Conservation (phyloP, 257 asterid genomes). For the Solanum bulbocastanum region DNA sequence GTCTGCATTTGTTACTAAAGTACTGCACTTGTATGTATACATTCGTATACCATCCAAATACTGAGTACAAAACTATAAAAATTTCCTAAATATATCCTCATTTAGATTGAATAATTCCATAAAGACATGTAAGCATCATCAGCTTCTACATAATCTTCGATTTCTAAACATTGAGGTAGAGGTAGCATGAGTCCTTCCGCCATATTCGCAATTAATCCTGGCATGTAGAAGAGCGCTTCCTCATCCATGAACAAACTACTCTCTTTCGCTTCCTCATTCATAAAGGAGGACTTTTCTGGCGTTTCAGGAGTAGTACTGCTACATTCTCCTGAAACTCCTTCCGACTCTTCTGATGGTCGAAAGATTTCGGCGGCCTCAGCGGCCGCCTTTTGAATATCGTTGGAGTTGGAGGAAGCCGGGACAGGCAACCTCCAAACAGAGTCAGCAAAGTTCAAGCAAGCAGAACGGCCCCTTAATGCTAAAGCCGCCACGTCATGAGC, state of each 20-base stretch:
- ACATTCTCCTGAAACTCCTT: neutral
- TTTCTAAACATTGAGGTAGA: conserved; percentile 17
- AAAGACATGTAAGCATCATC: neutral
- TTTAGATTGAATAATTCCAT: neutral
- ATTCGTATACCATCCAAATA: neutral
- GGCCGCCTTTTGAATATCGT: conserved; percentile 49
- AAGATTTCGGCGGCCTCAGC: conserved; percentile 43
- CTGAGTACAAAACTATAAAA: neutral
- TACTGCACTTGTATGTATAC: neutral
- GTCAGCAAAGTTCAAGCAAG: conserved; percentile 57
- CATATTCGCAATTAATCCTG: conserved; percentile 28
- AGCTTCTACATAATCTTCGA: conserved; percentile 1
- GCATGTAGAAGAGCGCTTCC: conserved; percentile 34
- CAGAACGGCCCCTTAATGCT: conserved; percentile 47
- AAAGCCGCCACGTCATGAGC: conserved; percentile 68
- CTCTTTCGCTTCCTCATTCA: neutral
- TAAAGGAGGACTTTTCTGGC: neutral
- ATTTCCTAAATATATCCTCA: neutral
- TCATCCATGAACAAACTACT: conserved; percentile 22
- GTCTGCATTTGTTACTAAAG: neutral
- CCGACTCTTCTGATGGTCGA: conserved; percentile 1
- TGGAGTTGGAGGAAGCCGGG: conserved; percentile 35
- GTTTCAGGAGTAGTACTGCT: neutral
- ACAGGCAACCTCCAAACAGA: conserved; percentile 40
- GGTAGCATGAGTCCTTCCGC: conserved; percentile 54